Base-by-base conservation (phyloP, 306 rosid genomes). In the Ormosia emarginata region DNA sequence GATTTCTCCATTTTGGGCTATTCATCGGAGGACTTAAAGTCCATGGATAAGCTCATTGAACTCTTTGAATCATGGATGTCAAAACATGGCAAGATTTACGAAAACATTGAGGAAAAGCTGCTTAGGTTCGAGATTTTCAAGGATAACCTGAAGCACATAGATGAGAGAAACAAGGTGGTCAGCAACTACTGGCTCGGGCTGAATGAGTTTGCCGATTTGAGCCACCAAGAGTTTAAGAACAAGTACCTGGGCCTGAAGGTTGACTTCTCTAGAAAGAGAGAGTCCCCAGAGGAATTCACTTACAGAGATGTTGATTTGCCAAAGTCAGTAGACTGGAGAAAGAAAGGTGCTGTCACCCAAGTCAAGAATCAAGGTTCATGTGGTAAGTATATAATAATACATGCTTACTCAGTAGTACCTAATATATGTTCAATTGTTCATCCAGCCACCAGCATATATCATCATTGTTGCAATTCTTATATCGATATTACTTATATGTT, bases 351-450 rank as follows among this genome's bases (percentile, higher is more conserved):
- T 10, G 97, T 92, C 3, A 84, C 92, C 56, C 36, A 13, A 0
- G 89, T 90, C 68, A 90, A 90, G 83, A 92, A 92, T 65, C 97
- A 92, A 81, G 97, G 97, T 5, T 89, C 92, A 82, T 92, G 94
- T 11, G 97, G 97, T 92, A 84, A 77, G 86, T 70, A 68, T 65
- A 14, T 36, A 12, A 7, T 41, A 41, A 4, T 4, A 4, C 4
- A 4, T 37, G 11, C 56, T n/a, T 12, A 49, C 55, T 50, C 12
- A 14, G 39, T 59, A 14, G 39, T 59, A 11, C 39, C 13, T 59
- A 59, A 1, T 24, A 24, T 24, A 24, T 59, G 43, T 18, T 12
- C 18, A 13, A 33, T 13, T 12, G 17, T 33, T 33, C 9, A 7
- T 43, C 47, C 10, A 43, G 47, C 2, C 11, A 8, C 47, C 7